Base-by-base conservation (phyloP, 306 rosid genomes). In the Quillaja saponaria region DNA sequence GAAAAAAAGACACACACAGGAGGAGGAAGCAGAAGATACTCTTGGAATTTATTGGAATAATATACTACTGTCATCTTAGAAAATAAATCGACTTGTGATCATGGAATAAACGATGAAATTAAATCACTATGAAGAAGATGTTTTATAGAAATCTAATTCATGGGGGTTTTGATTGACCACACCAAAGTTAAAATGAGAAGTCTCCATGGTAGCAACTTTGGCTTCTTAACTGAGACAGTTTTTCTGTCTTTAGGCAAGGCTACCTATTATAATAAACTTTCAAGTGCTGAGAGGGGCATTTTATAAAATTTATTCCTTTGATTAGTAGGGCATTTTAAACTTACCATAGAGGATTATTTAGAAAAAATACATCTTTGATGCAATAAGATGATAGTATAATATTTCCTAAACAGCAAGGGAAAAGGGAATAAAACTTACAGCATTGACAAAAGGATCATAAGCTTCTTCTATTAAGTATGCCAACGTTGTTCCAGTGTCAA, bases 401-500 rank as follows among this genome's bases (percentile, higher is more conserved):
- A 21, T 31, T 58, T 37, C 34, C 13, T 65, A 71, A 17, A 41
- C 44, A 33, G 19, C 25, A 9, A 11, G 0, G 7, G 13, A 61
- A 14, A 19, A 33, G 42, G 66, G 16, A 20, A 62, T 65, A 28
- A 42, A 79, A 80, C 96, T 84, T 81, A 91, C 98, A 57, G 92
- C 82, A 38, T 55, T 71, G 66, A 88, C 84, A 37, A 91, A 82
- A 68, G 96, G 96, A 82, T 81, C 89, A 56, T 68, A 91, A 17
- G 95, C 98, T 79, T 91, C 98, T 73, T 76, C 82, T 37, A 91
- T 80, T 66, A 91, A 86, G 76, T 88, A 88, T 44, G 98, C 74
- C 82, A 91, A 78, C 33, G 98, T 88, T 55, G 98, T 91, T 63
- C 98, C 96, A 8, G 90, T 75, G 68, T 91, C 96, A 58, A 91